Evolutionary conservation across 1,139 yeast genomes (phyloP), one percentile per base, ranked within the genome.

Genomic region (Yarrowia galli): DNA sequence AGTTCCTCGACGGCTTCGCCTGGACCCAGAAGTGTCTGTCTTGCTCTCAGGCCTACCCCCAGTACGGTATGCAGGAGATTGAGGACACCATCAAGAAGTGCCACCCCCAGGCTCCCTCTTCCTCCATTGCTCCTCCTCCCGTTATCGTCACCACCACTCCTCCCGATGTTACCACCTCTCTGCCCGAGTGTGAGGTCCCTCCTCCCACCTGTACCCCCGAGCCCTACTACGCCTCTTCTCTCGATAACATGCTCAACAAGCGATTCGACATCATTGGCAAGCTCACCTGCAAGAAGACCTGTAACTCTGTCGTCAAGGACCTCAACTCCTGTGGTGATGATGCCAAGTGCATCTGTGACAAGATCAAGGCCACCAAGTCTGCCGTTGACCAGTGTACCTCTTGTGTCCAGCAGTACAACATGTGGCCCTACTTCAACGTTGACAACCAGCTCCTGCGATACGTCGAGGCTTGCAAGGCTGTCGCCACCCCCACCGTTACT

Each of bases 261-360:
- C 61, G 61, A 54, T 38, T 38, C 46, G 61, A 38, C 3, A 25
- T 40, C 36, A 54, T 54, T 40, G 61, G 61, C 12, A 54, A 54
- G 61, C 61, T 54, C 69, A 40, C 60, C 67, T 43, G 38, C 67
- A 32, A 32, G 61, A 54, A 54, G 61, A 54, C 61, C 61, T 54
- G 61, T 54, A 40, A 38, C 61, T 7, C 23, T 15, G 48, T 54
- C 25, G 61, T 54, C 13, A 10, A 2, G 2, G 61, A 54, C 61
- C 35, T 54, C 5, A 38, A 54, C 38, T n/a, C 46, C 23, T 54
- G 61, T 25, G 61, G 61, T n/a, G 48, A 38, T 1, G 48, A 54
- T 25, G 46, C 61, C 61, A 54, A 54, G 61, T 54, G 61, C 61
- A 54, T 54, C 61, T 54, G 61, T 7, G 61, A 54, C 61, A 54